phyloP scores from a whole-genome alignment of 768 basidiomycete species.

The Calocybe indica region DNA sequence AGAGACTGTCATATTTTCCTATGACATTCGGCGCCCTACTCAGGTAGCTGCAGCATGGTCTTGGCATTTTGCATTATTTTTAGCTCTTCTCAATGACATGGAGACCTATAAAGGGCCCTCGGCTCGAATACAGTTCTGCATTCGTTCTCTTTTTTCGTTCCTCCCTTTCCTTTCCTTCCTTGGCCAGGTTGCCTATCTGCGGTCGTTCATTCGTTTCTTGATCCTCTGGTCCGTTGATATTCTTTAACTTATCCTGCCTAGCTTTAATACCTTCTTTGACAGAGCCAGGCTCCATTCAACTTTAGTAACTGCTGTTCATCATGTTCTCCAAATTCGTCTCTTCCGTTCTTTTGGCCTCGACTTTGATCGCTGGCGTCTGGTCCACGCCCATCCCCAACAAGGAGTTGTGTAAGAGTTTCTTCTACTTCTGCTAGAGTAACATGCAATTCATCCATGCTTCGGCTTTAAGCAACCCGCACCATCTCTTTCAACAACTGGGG shows the following conservation, averaged over 20 bases:
- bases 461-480: neutral
- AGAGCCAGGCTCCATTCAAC: slow-evolving; percentile 4
- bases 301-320: slow-evolving; percentile 16
- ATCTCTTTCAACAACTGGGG: slow-evolving; percentile 30
- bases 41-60: neutral
- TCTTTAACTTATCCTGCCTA: slow-evolving; percentile 1
- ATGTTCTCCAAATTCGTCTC: slow-evolving; percentile 32
- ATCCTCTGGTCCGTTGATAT: slow-evolving; percentile 9
- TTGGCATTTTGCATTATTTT: slow-evolving; percentile 3
- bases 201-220: slow-evolving; percentile 18
- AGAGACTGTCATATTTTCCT: too few species aligned
- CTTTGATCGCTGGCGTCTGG: slow-evolving; percentile 21
- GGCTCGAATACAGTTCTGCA: neutral
- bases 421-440: neutral
- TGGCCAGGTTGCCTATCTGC: slow-evolving; percentile 28
- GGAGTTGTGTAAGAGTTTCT: neutral
- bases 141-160: slow-evolving; percentile 18
- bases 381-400: slow-evolving; percentile 18
- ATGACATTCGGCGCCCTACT: too few species aligned
- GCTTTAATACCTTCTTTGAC: neutral
- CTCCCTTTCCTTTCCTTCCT: slow-evolving; percentile 17
- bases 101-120: slow-evolving; percentile 3
- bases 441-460: neutral
- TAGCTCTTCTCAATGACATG: neutral
- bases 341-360: slow-evolving; percentile 19